phyloP scores from a whole-genome alignment of 441 rosid species.

The Erodium moschatum region DNA sequence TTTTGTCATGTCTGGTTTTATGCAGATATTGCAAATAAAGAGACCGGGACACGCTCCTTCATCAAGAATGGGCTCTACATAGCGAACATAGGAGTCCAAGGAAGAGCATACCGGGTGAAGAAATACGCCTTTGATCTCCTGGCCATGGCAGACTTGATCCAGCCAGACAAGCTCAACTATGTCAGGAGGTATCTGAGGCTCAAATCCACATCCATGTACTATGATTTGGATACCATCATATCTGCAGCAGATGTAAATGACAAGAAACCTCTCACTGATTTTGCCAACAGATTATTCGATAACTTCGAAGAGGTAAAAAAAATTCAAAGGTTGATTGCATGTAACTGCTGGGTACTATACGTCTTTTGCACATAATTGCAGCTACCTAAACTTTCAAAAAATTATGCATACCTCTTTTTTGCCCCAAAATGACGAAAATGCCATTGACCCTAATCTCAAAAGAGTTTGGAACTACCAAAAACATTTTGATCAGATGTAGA shows the following conservation, averaged over 20 bases:
- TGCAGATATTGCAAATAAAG: conserved; percentile 58
- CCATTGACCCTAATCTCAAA: no score
- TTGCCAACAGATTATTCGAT: conserved; percentile 77
- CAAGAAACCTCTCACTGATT: conserved; percentile 57
- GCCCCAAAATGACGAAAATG: no score
- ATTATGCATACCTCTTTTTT: no score
- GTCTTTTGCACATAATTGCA: no score
- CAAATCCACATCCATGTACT: conserved; percentile 67
- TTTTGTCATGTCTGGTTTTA: background rate
- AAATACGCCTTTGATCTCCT: conserved; percentile 69
- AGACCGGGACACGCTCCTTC: conserved; percentile 69
- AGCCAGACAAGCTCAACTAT: conserved; percentile 65
- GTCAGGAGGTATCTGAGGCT: conserved; percentile 68
- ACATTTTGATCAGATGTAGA: no score
- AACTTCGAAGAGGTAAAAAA: conserved; percentile 57
- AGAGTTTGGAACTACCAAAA: no score
- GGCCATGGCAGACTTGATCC: conserved; percentile 80
- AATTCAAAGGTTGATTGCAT: no score
- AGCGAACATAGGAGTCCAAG: conserved; percentile 52
- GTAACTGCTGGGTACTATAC: no score
- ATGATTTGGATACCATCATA: conserved; percentile 71
- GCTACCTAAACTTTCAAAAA: no score
- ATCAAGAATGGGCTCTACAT: conserved; percentile 55
- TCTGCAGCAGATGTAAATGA: conserved; percentile 49
- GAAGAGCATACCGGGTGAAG: conserved; percentile 57